These are phyloP conservation scores for Collybiopsis confluens DNA, from an alignment of 768 basidiomycete species.

Conservation along the genomic window DNA sequence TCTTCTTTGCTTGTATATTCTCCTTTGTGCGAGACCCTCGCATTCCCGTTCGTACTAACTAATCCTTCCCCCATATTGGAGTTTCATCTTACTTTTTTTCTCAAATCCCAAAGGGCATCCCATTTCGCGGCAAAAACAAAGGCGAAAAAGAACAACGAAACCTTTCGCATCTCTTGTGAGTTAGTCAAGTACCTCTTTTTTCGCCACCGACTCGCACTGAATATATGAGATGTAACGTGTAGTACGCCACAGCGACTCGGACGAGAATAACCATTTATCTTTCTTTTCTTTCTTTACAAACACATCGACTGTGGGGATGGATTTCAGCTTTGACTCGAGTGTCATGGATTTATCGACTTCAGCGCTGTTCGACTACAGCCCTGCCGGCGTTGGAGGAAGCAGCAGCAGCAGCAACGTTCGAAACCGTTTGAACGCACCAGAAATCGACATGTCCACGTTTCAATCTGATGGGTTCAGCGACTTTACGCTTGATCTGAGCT, in stretches of 20 bases:
- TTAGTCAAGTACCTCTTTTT: too few species aligned
- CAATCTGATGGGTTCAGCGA: constrained; percentile 37
- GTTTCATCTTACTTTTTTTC: too few species aligned
- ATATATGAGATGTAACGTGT: neutral
- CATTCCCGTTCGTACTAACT: neutral
- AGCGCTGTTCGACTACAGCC: constrained; percentile 2
- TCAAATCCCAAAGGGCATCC: too few species aligned
- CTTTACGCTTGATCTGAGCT: constrained; percentile 42
- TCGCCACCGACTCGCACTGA: too few species aligned
- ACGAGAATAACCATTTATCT: neutral
- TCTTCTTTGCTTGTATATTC: neutral
- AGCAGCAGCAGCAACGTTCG: constrained; percentile 13
- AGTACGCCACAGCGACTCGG: neutral
- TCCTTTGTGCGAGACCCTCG: too few species aligned
- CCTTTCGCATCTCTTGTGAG: too few species aligned
- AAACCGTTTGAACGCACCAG: constrained; percentile 17
- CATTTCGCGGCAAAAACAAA: too few species aligned
- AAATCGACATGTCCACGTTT: constrained; percentile 24
- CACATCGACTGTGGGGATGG: too few species aligned
- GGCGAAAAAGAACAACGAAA: too few species aligned
- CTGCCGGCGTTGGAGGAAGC: constrained; percentile 1
- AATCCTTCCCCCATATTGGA: too few species aligned
- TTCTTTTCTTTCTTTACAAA: too few species aligned
- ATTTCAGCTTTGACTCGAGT: constrained; percentile 6
- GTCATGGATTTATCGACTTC: neutral